Evolutionary conservation across 352 stramenopile species (phyloP).

Genomic region (Pythium vanterpoolii): DNA sequence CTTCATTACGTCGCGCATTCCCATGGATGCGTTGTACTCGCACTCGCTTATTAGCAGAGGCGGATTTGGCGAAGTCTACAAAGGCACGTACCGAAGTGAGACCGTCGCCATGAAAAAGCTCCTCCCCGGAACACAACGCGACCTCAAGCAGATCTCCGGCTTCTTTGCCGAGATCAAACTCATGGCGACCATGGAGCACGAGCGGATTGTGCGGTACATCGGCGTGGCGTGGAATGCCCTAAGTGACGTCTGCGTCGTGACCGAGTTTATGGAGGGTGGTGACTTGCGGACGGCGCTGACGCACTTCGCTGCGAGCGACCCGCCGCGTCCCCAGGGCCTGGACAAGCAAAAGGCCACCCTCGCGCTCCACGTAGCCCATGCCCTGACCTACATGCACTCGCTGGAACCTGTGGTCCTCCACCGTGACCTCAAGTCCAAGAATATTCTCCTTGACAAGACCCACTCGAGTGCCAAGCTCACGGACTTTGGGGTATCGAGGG

Average conservation of each 20-base stretch:
- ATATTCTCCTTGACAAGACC: slow-evolving; percentile 24
- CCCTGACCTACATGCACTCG: slow-evolving; percentile 33
- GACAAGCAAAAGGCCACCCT: slow-evolving; percentile 25
- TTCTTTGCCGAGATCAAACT: slow-evolving; percentile 29
- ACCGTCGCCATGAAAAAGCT: slow-evolving; percentile 24
- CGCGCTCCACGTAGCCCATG: slow-evolving; percentile 24
- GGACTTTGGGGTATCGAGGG: slow-evolving; percentile 34
- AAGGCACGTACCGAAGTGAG: slow-evolving; percentile 12
- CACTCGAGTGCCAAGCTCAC: slow-evolving; percentile 30
- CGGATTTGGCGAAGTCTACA: slow-evolving; percentile 22
- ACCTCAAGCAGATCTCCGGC: slow-evolving; percentile 13
- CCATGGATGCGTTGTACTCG: slow-evolving; percentile 11
- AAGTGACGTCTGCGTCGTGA: slow-evolving; percentile 24
- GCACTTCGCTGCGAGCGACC: slow-evolving; percentile 3
- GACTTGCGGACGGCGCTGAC: slow-evolving; percentile 23
- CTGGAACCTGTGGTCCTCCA: slow-evolving; percentile 21
- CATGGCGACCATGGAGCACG: slow-evolving; percentile 19
- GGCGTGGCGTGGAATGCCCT: slow-evolving; percentile 27
- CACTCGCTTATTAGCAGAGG: slow-evolving; percentile 14
- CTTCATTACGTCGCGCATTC: slow-evolving; percentile 16
- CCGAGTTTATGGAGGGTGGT: slow-evolving; percentile 30
- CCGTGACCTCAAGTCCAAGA: slow-evolving; percentile 25
- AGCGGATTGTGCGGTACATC: slow-evolving; percentile 26
- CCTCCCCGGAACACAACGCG: background rate
- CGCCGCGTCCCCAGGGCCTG: slow-evolving; percentile 6